Evolutionary conservation across 768 basidiomycete genomes (phyloP), one percentile per base, ranked within the genome.

Genomic region (Leccinum variicolor): DNA sequence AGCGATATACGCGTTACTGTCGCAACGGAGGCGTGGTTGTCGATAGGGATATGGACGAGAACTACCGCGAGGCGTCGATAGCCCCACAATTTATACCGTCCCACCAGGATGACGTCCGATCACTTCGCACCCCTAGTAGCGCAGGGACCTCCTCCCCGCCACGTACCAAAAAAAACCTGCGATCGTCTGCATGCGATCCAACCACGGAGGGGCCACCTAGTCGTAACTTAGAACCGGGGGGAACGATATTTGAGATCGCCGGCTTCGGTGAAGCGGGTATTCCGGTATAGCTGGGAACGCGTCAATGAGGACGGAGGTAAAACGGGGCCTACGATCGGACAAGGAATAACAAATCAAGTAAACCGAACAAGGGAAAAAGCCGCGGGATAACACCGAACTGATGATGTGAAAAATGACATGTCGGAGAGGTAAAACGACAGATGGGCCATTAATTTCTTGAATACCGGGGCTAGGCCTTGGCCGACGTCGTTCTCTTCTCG

Each of bases 191-290:
- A 23, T 19, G n/a, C 19, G 15, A 21, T 26, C 26, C 6, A 26
- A 7, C 31, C 31, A 33, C 31, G 13, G 31, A 26, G 13, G 13
- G 45, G n/a, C 23, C 10, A 9, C 41, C 29, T 48, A 31, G 23
- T 41, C 49, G 28, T 26, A 49, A 26, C 31, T 6, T 33, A 33
- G 15, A 36, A 36, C 7, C 15, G 15, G 15, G 41, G 39, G 31
- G 50, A 21, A 41, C 39, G 28, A 5, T 21, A 43, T 19, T 36
- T 51, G 54, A 33, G 23, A 26, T 57, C 67, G 63, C 67, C 50
- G 29, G n/a, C 50, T 51, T 62, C 68, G 66, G 67, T 63, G 29
- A 13, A 48, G 61, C 68, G 67, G 46, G 49, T 47, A 15, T 36
- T 53, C 61, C 68, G 64, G 51, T 13, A 41, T 19, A 36, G 55